Conservation (phyloP, 1,284 basidiomycete genomes). For the Rhodotorula sp. region DNA sequence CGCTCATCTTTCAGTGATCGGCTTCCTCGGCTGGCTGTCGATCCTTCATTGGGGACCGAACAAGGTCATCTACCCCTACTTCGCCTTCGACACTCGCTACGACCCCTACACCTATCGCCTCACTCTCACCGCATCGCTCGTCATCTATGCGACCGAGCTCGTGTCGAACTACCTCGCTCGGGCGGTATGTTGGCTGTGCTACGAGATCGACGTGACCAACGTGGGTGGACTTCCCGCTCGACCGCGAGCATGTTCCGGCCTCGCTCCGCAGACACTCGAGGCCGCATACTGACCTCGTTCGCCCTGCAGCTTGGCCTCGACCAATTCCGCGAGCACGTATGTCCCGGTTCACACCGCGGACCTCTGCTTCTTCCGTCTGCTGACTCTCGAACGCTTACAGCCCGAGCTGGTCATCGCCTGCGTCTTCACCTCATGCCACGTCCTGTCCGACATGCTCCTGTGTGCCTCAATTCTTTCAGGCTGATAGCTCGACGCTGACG, state of each 20-base stretch:
- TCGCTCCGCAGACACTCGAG: background rate
- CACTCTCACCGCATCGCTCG: constrained; percentile 56
- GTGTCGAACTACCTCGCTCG: constrained; percentile 55
- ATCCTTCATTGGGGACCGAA: constrained; percentile 59
- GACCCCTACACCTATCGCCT: constrained; percentile 60
- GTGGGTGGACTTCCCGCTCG: constrained; percentile 26
- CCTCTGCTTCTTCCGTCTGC: too few relatives aligned
- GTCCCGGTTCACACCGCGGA: constrained; percentile 47
- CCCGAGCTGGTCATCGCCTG: constrained; percentile 48
- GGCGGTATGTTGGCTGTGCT: constrained; percentile 52
- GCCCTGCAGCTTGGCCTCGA: constrained; percentile 51
- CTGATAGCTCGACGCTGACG: background rate
- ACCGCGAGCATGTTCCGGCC: background rate
- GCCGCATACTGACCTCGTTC: background rate
- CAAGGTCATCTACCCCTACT: constrained; percentile 58
- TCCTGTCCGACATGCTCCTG: constrained; percentile 59
- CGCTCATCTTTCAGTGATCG: constrained; percentile 27
- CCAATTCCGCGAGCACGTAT: constrained; percentile 56
- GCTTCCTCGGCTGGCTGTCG: constrained; percentile 53
- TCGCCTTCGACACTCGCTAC: constrained; percentile 53
- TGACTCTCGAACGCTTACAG: background rate
- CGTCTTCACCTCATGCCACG: constrained; percentile 57
- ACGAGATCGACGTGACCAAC: constrained; percentile 56
- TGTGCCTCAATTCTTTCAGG: constrained; percentile 33
- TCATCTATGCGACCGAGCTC: constrained; percentile 58